Base-by-base conservation (phyloP, 192 early-diverging fungal genomes). In the Linnemannia zychae region DNA sequence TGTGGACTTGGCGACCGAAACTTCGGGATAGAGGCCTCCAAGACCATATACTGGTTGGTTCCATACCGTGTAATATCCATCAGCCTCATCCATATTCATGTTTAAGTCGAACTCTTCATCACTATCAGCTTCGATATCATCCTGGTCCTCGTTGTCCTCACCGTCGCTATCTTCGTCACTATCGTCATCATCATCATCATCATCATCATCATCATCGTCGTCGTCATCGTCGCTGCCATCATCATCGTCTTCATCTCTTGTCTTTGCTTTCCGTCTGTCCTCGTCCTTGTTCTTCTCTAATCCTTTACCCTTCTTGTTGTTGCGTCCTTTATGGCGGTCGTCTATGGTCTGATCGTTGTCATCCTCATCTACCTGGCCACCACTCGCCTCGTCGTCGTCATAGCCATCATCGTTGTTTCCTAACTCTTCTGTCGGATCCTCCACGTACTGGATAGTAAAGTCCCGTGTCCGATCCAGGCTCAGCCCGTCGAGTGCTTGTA, bases 381-480 rank as follows among this genome's bases (percentile, higher is more conserved):
- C n/a, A n/a, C n/a, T n/a, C n/a, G n/a, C n/a, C n/a, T n/a, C n/a
- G n/a, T n/a, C n/a, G n/a, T 71, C 67, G 15, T 48, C 60, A 22
- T 24, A 66, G 24, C 17, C 77, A 48, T 53, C 71, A 6, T 60
- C 60, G 9, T 20, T 71, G 16, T 63, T 46, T n/a, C 17, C 4
- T 18, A 60, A 18, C 9, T 9, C 34, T 18, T 72, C 53, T 33
- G 52, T 11, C n/a, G 16, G 7, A n/a, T 50, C 44, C 9, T 47
- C 20, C 13, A 36, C 57, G 12, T 60, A 57, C 28, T 44, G 18
- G 63, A 86, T 74, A 12, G 4, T 44, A 66, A 74, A 75, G 46
- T 67, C 40, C 28, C 52, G 69, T 17, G 78, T 74, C 50, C 71
- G n/a, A 67, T 79, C 79, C 22, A 79, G 24, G 18, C 48, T 66